Evolutionary conservation across 2,329 filamentous ascomycete genomes (phyloP), one percentile per base, ranked within the genome.

Genomic region (Neocucurbitaria cava): DNA sequence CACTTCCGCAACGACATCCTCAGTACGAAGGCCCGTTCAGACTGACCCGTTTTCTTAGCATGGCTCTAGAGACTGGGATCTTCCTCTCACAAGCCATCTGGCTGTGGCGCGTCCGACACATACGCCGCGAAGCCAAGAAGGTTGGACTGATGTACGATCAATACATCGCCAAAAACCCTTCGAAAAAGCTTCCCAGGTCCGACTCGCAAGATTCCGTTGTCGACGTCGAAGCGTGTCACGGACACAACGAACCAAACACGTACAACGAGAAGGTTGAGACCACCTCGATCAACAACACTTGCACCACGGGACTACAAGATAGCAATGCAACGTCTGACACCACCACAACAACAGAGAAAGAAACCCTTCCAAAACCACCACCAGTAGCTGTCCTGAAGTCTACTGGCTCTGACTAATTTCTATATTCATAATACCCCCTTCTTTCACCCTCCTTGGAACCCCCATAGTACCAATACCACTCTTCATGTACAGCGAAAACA

Each of bases 81-180:
- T 86, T 87, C 63, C 43, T 73, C 21, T 86, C 82, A 11, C 86
- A 89, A 60, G 70, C 83, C 9, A 76, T 86, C 51, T 89, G 86
- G 86, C 74, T 84, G 2, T 72, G 82, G 59, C 82, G 84, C 20
- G 83, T 85, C 4, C 79, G 83, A 18, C 74, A 77, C 46, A 68
- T 86, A 33, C 80, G 84, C 13, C 78, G 74, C 52, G 78, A 80
- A 57, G 85, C 85, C 3, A 83, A 82, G 56, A 72, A 72, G 5
- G 69, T 77, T 3, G 83, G 82, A 1, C 81, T 79, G 66, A 83
- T 79, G 0, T 83, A 87, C 59, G 85, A 87, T 59, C 83, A 87
- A 42, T 65, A 86, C 40, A 41, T 72, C 35, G 61, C 61, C 0
- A 52, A 65, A 31, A 52, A 68, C 11, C 64, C 65, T 0, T 59